These are phyloP conservation scores for Phlegmacium glaucopus DNA, from an alignment of 768 basidiomycete species.

Conservation along the genomic window DNA sequence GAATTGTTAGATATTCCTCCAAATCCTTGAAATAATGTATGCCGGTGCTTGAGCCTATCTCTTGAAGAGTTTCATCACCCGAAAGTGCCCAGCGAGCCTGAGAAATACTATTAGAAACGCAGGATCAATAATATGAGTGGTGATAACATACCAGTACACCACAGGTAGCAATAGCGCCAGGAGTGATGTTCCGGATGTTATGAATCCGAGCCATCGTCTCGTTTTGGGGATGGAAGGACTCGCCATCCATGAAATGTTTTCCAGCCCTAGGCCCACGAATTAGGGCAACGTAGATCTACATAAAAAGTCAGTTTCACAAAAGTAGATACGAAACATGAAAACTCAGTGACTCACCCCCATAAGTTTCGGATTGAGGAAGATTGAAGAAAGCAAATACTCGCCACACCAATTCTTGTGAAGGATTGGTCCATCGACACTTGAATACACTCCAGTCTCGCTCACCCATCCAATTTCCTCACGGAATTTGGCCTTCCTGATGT, in stretches of 20 bases:
- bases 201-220: slow-evolving; percentile 15
- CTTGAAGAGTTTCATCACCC: too few relatives aligned
- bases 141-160: slow-evolving; percentile 9
- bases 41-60: too few relatives aligned
- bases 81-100: too few relatives aligned
- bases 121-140: too few relatives aligned
- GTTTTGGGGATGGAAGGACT: slow-evolving; percentile 5
- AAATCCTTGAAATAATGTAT: too few relatives aligned
- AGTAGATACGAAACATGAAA: background rate
- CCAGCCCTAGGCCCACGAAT: slow-evolving; percentile 15
- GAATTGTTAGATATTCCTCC: too few relatives aligned
- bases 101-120: too few relatives aligned
- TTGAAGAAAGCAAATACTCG: slow-evolving; percentile 5
- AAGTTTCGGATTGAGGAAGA: slow-evolving; percentile 12
- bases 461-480: slow-evolving; percentile 15
- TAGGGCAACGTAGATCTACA: slow-evolving; percentile 12
- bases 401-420: slow-evolving; percentile 13
- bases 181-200: slow-evolving; percentile 12
- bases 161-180: slow-evolving; percentile 13
- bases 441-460: slow-evolving; percentile 6
- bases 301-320: background rate
- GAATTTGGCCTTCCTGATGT: slow-evolving; percentile 12
- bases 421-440: slow-evolving; percentile 14
- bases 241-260: slow-evolving; percentile 10
- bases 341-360: slow-evolving; percentile 14